These are phyloP conservation scores for Solidago caesia DNA, from an alignment of 129 eudicot genomes.

Conservation along the genomic window DNA sequence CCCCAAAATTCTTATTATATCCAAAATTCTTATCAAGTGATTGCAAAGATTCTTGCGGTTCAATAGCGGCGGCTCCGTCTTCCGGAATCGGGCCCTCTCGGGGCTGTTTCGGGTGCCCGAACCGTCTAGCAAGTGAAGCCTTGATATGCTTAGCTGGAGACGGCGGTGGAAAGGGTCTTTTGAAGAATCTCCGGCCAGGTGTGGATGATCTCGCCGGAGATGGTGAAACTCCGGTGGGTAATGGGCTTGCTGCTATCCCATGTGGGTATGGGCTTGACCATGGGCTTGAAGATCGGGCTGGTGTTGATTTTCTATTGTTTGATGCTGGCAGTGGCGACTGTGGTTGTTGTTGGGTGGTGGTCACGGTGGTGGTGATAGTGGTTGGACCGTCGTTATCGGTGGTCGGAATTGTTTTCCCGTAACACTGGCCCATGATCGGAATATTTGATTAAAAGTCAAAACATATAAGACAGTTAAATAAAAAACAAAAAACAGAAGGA, in stretches of 20 bases:
- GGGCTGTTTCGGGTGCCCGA: slow-evolving; percentile 65
- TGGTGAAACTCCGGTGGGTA: slow-evolving; percentile 74
- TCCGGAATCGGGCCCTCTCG: slow-evolving; percentile 80
- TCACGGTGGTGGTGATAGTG: slow-evolving; percentile 42
- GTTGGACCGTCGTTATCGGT: slow-evolving; percentile 42
- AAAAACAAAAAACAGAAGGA: slow-evolving; percentile 22
- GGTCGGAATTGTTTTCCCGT: slow-evolving; percentile 82
- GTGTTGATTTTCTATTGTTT: slow-evolving; percentile 53
- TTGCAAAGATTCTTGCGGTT: slow-evolving; percentile 33
- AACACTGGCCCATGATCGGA: slow-evolving; percentile 82
- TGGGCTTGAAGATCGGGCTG: slow-evolving; percentile 68
- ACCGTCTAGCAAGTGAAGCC: slow-evolving; percentile 67
- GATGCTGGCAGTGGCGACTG: slow-evolving; percentile 43
- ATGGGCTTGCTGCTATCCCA: slow-evolving; percentile 49
- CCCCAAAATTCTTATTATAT: slow-evolving; percentile 79
- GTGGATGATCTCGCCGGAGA: slow-evolving; percentile 89
- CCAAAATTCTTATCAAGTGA: slow-evolving; percentile 82
- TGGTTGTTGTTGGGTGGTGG: slow-evolving; percentile 23
- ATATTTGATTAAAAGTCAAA: slow-evolving; percentile 9
- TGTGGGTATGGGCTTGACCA: slow-evolving; percentile 87
- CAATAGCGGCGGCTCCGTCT: slow-evolving; percentile 44
- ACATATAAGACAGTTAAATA: slow-evolving; percentile 17
- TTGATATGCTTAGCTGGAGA: slow-evolving; percentile 90
- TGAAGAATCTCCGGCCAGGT: slow-evolving; percentile 67
- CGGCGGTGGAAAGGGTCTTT: slow-evolving; percentile 89